phyloP scores from a whole-genome alignment of 2,329 filamentous ascomycete genomes.

The Fusarium ramigenum region DNA sequence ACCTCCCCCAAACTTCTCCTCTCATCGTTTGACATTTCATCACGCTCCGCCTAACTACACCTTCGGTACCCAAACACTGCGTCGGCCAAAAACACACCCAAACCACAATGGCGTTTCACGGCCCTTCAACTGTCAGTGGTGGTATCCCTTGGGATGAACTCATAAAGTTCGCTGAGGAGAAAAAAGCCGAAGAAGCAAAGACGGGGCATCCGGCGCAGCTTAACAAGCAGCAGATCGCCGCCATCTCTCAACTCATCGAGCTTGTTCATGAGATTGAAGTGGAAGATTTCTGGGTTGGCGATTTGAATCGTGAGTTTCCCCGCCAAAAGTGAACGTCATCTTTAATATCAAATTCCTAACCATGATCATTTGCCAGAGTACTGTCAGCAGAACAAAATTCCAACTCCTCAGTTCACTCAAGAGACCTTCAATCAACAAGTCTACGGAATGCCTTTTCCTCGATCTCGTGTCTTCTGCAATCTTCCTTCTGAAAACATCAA shows the following conservation, averaged over 20 bases:
- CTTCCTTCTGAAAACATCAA: conserved; percentile 29
- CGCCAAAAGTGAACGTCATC: background rate
- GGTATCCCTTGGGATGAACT: conserved; percentile 31
- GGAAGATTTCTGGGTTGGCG: conserved; percentile 44
- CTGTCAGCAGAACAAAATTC: conserved; percentile 10
- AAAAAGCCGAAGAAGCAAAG: conserved; percentile 23
- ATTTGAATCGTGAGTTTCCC: conserved; percentile 40
- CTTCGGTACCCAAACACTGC: background rate
- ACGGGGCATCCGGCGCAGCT: conserved; percentile 48
- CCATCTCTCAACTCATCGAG: conserved; percentile 53
- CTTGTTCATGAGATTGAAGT: conserved; percentile 43
- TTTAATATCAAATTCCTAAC: background rate
- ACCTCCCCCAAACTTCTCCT: background rate
- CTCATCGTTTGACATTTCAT: background rate
- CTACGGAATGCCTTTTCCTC: conserved; percentile 21
- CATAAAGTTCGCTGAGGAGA: conserved; percentile 28
- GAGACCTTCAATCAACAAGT: conserved; percentile 27
- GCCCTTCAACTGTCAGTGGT: background rate
- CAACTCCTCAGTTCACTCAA: background rate
- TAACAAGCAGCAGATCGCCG: conserved; percentile 50
- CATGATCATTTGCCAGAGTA: conserved; percentile 5
- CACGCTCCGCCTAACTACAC: background rate
- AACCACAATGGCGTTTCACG: background rate
- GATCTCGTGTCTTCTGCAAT: conserved; percentile 43
- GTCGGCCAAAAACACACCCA: background rate